These are phyloP conservation scores for Potentilla sterilis DNA, from an alignment of 306 rosid species.

Conservation along the genomic window DNA sequence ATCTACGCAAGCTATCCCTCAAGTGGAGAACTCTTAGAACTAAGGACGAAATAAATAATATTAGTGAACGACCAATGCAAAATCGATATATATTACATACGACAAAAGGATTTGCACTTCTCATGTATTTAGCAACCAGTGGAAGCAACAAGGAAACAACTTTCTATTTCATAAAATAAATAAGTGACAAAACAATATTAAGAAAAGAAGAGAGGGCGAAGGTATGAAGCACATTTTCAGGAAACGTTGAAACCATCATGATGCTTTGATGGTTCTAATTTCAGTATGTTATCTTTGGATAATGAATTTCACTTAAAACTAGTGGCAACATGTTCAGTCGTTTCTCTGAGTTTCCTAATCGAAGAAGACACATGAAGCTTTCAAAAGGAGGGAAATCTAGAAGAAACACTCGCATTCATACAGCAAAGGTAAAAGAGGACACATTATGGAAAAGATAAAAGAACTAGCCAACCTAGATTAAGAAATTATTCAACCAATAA, in stretches of 20 bases:
- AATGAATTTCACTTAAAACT: neutral
- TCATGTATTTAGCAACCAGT: conserved; percentile 31
- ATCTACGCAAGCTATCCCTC: conserved; percentile 62
- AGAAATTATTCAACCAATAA: neutral
- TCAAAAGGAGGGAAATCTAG: neutral
- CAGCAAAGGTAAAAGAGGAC: neutral
- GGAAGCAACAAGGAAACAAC: conserved; percentile 6
- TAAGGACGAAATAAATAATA: conserved; percentile 20
- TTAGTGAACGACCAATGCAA: conserved; percentile 15
- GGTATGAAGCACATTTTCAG: neutral
- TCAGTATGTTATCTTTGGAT: neutral
- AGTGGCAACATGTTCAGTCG: neutral
- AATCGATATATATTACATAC: conserved; percentile 19
- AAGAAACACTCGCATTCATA: neutral
- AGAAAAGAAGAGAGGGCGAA: neutral
- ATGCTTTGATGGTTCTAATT: neutral
- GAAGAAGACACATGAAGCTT: neutral
- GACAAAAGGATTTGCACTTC: conserved; percentile 25
- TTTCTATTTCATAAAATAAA: conserved; percentile 6
- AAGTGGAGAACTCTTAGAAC: conserved; percentile 59
- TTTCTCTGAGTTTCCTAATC: neutral
- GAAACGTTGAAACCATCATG: neutral
- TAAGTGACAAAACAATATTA: neutral
- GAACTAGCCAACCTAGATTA: neutral
- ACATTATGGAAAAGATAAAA: neutral